Evolutionary conservation across 441 rosid species (phyloP), one percentile per base, ranked within the genome.

Genomic region (Adansonia grandidieri): DNA sequence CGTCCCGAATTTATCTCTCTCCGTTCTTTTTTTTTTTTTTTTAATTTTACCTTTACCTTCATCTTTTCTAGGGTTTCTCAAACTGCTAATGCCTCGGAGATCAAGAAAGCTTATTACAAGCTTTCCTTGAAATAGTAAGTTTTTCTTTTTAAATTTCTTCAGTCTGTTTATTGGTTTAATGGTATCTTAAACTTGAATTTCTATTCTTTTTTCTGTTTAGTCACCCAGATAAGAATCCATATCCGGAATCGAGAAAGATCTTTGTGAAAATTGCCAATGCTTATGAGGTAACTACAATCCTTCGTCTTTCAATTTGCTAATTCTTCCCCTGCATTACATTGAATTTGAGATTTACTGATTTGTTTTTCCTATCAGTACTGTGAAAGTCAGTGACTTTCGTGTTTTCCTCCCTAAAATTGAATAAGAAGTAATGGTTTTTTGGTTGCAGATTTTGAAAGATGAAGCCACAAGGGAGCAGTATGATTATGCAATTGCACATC

Each of bases 261-360:
- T 96, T 96, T 77, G 98, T 92, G 78, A 96, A 96, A 86, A 86
- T 96, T 53, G 99, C 98, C 9, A 96, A 91, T 88, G 99, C 99
- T 79, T 96, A 94, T 60, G 99, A 96, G 98, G 98, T 93, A 84
- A 44, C 57, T 42, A 9, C 22, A 57, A 6, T 71, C 44, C 22
- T 7, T 28, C 15, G 14, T 74, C 66, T 48, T 50, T 5, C 20
- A n/a, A 40, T 70, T 44, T 5, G 48, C 65, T 32, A n/a, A 4
- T 14, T 66, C 28, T 66, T 66, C 60, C 19, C 19, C 20, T 60
- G 65, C 5, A 2, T 7, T 24, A 6, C 60, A 6, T 70, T 78
- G 71, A 73, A 42, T 73, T 17, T 73, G 74, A 15, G 14, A 14
- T 68, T 54, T 50, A n/a, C 5, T 67, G 57, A 19, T 63, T 8